Base-by-base conservation (phyloP, 2,329 filamentous ascomycete species). In the Ascochyta koolunga region DNA sequence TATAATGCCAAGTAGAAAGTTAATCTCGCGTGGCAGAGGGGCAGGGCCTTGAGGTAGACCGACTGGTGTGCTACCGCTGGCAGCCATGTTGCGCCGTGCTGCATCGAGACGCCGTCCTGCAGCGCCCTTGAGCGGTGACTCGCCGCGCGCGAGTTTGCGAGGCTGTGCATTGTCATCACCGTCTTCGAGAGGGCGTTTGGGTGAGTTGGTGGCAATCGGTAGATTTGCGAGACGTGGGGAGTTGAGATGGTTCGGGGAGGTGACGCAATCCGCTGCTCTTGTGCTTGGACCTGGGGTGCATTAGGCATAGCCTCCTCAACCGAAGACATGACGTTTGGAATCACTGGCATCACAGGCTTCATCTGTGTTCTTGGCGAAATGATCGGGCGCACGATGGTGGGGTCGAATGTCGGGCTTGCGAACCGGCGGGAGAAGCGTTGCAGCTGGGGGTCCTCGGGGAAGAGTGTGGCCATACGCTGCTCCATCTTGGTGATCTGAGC, bases 381-480 rank as follows among this genome's bases (percentile, higher is more conserved):
- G 61, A 97, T 90, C 36, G 91, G 88, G 21, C 88, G 89, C n/a
- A 90, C 86, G 9, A 83, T 82, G 21, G 92, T 89, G 2, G 92
- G 92, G 70, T 97, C 89, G 68, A 97, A 98, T 18, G 82, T 85
- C 8, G 68, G 58, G 32, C 61, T 66, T 4, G 88, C 84, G 74
- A 90, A 96, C 29, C 93, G 89, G 54, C 88, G 85, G 10, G 86
- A 83, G 72, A 97, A 98, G 56, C 86, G 86, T 13, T 82, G 78
- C 33, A 96, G 81, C 50, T 85, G 87, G 3, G 91, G 88, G 66
- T 97, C 93, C 54, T 93, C 87, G 0, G 93, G 93, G 74, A 91
- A 99, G n/a, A 97, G 82, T 68, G 96, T 92, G 19, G 85, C 84
- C 92, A 99, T 98, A 40, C 95, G 87, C 66, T 88, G 89, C 75